A percentile compares a stretch with the other conserved stretches of the same genome.
Conservation (phyloP, 2,329 filamentous ascomycete species). For the Trichoderma arundinaceum region DNA sequence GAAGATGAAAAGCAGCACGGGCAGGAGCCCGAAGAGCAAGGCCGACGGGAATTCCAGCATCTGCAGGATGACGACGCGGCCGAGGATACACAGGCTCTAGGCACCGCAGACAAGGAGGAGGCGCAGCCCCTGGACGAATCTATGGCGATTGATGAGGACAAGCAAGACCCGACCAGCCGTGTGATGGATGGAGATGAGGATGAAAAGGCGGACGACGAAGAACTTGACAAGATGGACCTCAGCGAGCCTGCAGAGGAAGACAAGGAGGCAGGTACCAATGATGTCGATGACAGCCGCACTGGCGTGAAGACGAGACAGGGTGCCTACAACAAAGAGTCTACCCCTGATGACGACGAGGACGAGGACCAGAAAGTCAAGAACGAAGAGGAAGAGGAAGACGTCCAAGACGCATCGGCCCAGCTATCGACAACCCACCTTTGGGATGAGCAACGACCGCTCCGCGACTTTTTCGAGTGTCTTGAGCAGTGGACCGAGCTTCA, state of each 20-base stretch:
- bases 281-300: slow-evolving; percentile 60
- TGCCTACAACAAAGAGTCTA: slow-evolving; percentile 60
- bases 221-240: slow-evolving; percentile 54
- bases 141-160: slow-evolving; percentile 80
- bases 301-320: slow-evolving; percentile 66
- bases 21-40: slow-evolving; percentile 66
- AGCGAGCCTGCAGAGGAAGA: slow-evolving; percentile 44
- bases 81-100: slow-evolving; percentile 89
- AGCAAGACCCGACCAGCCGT: slow-evolving; percentile 55
- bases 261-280: slow-evolving; percentile 49
- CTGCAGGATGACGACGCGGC: slow-evolving; percentile 80
- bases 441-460: slow-evolving; percentile 49
- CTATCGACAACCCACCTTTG: slow-evolving; percentile 76
- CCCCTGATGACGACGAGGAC: slow-evolving; percentile 46
- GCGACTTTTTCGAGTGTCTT: slow-evolving; percentile 63
- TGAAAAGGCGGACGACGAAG: slow-evolving; percentile 53
- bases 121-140: slow-evolving; percentile 83
- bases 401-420: slow-evolving; percentile 63
- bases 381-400: slow-evolving; percentile 54
- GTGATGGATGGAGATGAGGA: slow-evolving; percentile 60
- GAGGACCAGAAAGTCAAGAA: slow-evolving; percentile 50
- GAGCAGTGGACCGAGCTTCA: slow-evolving; percentile 87
- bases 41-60: slow-evolving; percentile 89
- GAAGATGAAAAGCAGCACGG: slow-evolving; percentile 55
- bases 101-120: slow-evolving; percentile 85